Base-by-base conservation (phyloP, 2,329 filamentous ascomycete species). In the Trichothecium sympodiale region DNA sequence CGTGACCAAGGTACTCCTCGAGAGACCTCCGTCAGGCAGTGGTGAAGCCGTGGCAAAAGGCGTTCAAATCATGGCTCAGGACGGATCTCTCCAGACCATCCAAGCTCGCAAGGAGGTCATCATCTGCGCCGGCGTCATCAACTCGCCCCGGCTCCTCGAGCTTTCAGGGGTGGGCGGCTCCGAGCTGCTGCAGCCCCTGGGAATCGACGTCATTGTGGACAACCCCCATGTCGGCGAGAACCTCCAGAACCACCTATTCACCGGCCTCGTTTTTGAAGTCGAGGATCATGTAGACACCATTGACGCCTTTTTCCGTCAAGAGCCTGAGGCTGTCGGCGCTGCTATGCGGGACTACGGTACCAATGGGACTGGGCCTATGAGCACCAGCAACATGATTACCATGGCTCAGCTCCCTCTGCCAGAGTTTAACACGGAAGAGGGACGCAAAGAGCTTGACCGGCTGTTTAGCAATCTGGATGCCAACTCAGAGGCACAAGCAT, bases 131-230 rank as follows among this genome's bases (percentile, higher is more conserved):
- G 64, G 65, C 3, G 47, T 56, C 1, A 53, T 67, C 40, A 57
- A 64, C 35, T 56, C 57, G 1, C 62, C 65, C 4, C 52, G 58
- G 15, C 45, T 69, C 18, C 53, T 69, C 5, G 57, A 67, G 42
- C 50, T 64, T 7, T 65, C 60, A 2, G 60, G 62, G 2, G 52
- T 66, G 29, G 63, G 63, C 15, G 41, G 51, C 6, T 46, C 43
- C 17, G 41, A 40, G 2, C 46, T 61, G 5, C 48, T 68, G 1
- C 43, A 50, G 13, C 45, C 49, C 35, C 46, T 51, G 5, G 49
- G 46, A 3, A 50, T 60, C 13, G 39, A 50, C 3, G 41, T 55
- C 3, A 36, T 60, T 3, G 46, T 56, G 5, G 48, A 62, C 27
- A 49, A 51, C 12, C 53, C 56, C 2, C 46, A 52, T 23, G 61